Percentiles rank a stretch among this genome's conserved stretches.
Evolutionary conservation across 768 basidiomycete genomes (phyloP).

Genomic region (Tylopilus intermedius): DNA sequence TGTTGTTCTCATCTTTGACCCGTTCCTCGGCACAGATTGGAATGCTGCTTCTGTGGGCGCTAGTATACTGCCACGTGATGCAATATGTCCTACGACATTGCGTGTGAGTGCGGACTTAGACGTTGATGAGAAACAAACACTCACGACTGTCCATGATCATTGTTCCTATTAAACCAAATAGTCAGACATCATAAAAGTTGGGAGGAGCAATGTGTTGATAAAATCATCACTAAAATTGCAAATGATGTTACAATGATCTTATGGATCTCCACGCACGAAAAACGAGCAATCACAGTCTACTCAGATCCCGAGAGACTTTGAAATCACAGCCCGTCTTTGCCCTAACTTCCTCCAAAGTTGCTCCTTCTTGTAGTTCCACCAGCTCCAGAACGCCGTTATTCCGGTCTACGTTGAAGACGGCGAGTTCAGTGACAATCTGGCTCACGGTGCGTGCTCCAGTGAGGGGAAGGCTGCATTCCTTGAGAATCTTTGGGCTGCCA

Average conservation of each 20-base stretch:
- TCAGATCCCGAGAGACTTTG: slow-evolving; percentile 49
- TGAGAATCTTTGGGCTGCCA: slow-evolving; percentile 83
- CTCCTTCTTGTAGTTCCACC: slow-evolving; percentile 80
- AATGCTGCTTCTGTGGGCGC: neutral
- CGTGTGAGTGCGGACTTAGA: slow-evolving; percentile 1
- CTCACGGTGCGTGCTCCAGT: slow-evolving; percentile 87
- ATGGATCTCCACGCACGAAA: slow-evolving; percentile 1
- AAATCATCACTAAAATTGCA: neutral
- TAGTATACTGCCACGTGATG: neutral
- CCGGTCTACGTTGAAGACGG: slow-evolving; percentile 86
- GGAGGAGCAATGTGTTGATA: neutral
- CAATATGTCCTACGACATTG: neutral
- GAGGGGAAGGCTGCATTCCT: slow-evolving; percentile 75
- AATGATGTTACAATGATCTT: slow-evolving; percentile 11
- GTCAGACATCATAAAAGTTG: neutral
- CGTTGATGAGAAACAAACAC: neutral
- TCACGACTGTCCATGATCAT: neutral
- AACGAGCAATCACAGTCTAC: slow-evolving; percentile 36
- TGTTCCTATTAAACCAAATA: neutral
- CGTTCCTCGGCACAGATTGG: slow-evolving; percentile 1
- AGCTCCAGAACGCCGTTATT: slow-evolving; percentile 65
- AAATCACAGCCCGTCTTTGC: slow-evolving; percentile 87
- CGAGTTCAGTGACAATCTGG: slow-evolving; percentile 89
- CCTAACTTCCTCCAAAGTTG: slow-evolving; percentile 76
- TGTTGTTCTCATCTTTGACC: slow-evolving; percentile 7